Evolutionary conservation across 2,329 filamentous ascomycete species (phyloP).

Genomic region (Arachnopeziza araneosa): DNA sequence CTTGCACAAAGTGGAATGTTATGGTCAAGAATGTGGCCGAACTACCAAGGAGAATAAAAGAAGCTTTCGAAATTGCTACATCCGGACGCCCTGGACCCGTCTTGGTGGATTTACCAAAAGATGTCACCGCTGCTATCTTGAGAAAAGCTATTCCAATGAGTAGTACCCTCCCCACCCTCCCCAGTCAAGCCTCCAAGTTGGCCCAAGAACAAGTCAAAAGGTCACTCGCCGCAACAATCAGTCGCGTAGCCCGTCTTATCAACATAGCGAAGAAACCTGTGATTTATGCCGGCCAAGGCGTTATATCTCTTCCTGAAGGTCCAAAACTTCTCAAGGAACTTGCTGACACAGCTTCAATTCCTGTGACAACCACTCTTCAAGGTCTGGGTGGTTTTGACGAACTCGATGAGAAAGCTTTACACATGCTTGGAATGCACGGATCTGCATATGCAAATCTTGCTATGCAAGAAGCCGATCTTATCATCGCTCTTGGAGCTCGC

Average conservation of each 20-base stretch:
- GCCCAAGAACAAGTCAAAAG: conserved; percentile 67
- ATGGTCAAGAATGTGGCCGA: conserved; percentile 97
- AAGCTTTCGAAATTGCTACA: conserved; percentile 96
- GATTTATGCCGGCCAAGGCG: conserved; percentile 89
- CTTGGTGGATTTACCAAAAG: conserved; percentile 92
- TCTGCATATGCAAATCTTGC: conserved; percentile 96
- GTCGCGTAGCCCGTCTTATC: conserved; percentile 73
- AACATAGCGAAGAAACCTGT: conserved; percentile 90
- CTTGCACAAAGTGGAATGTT: conserved; percentile 98
- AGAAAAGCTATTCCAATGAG: conserved; percentile 69
- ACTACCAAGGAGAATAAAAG: conserved; percentile 88
- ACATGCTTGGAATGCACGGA: conserved; percentile 99
- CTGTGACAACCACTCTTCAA: conserved; percentile 92
- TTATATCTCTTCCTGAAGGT: conserved; percentile 75
- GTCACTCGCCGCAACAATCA: conserved; percentile 68
- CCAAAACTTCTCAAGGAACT: conserved; percentile 75
- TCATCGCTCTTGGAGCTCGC: conserved; percentile 87
- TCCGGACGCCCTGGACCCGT: conserved; percentile 91
- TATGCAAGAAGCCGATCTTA: conserved; percentile 93
- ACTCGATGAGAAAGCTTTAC: conserved; percentile 85
- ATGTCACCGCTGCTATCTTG: conserved; percentile 83
- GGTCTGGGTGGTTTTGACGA: conserved; percentile 91
- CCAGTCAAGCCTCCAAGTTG: conserved; percentile 79
- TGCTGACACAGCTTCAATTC: conserved; percentile 85
- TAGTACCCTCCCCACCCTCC: conserved; percentile 62